Evolutionary conservation across 192 early-diverging fungal species (phyloP), one percentile per base, ranked within the genome.

Genomic region (Rhizophagus clarus): DNA sequence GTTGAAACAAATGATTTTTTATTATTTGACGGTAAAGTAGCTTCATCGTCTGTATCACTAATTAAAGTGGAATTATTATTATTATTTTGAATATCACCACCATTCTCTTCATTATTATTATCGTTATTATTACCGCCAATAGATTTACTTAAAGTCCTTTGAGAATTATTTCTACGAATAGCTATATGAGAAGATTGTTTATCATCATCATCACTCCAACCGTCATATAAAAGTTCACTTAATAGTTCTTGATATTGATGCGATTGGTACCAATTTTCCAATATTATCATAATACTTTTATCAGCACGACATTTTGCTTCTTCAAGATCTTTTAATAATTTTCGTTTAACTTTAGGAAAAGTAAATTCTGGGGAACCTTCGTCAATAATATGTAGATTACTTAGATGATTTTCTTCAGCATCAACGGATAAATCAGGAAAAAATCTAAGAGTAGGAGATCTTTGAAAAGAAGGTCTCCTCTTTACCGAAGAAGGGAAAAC

Each of bases 11-110:
- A 42, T 70, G 22, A 40, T 5, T 74, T 74, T 12, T 68, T 40
- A 51, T 34, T 60, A 26, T 24, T 60, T 75, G 42, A 4, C 69
- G 7, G 17, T 15, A 10, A 40, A 61, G 49, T 14, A 3, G 73
- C 73, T 45, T 79, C 77, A 79, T 79, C 77, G 24, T 79, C 77
- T 5, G 77, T 79, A 51, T 79, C 77, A 79, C 77, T 79, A 51
- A 68, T 24, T 15, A 79, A 51, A 7, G 31, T 15, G 17, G 31
- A 24, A 49, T 56, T 61, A 24, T 45, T 28, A 75, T 61, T 56
- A 56, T 56, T 56, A 56, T 56, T 20, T 20, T 56, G 14, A 20
- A 20, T 15, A 56, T 56, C 15, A 56, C 14, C 51, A 56, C 51
- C 51, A 56, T 20, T 56, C 15, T 20, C 51, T 56, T 20, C 40